Base-by-base conservation (phyloP, 208 protist genomes). In the Acanthamoeba culbertsoni region DNA sequence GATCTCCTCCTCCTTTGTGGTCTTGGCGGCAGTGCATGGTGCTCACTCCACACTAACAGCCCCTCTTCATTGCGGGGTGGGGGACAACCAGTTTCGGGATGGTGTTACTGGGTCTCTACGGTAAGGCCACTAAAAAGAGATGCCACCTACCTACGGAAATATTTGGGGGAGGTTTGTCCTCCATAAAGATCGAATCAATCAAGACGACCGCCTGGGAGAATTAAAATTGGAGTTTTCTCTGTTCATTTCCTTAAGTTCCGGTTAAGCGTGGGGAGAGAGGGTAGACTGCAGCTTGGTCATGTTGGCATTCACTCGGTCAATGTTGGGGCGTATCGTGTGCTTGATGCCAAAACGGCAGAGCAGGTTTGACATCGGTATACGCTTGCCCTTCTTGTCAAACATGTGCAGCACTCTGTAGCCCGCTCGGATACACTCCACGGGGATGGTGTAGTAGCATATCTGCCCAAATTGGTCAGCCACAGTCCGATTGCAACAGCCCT, bases 281-380 rank as follows among this genome's bases (percentile, higher is more conserved):
- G 43, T 84, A 18, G 73, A 84, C 73, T 84, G 73, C 43, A 84
- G 73, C 43, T 55, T 84, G 73, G 10, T 55, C 73, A 84, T 84
- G 68, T 89, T 89, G 53, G 51, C 57, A 40, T 91, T 91, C 42
- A 91, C 40, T 8, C 77, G 77, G 43, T 88, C 51, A n/a, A 88
- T 2, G 53, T 63, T 51, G 53, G 84, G 62, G 14, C 37, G 84
- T 0, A 37, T n/a, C 23, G 73, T 33, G 43, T 84, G 73, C 43
- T 84, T 84, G 14, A 95, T 42, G 37, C n/a, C 94, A 40, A 95
- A 94, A 40, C 77, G 91, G 31, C 73, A 94, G 37, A 95, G 89
- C 18, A 95, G 62, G 48, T 91, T 93, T 23, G 77, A 77, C 57
- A 94, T 73, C 59, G 93, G 93, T 43, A 94, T 95, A 37, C 53